These are phyloP conservation scores for Ceratobasidium sp. DNA, from an alignment of 1,284 basidiomycete species.

Conservation along the genomic window DNA sequence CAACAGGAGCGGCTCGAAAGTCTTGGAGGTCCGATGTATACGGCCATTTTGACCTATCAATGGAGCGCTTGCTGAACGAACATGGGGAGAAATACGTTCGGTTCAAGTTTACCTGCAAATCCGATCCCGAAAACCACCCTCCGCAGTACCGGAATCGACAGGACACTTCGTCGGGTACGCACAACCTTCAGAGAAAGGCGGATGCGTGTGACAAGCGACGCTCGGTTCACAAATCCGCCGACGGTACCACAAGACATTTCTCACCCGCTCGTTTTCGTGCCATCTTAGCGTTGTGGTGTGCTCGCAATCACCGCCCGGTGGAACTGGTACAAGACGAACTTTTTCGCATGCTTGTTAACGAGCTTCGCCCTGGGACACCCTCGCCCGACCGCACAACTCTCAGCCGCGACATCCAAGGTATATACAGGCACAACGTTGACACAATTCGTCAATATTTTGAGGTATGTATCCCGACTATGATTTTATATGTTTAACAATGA, in stretches of 20 bases:
- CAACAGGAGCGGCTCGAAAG: not conserved
- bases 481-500: not conserved
- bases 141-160: constrained; percentile 8
- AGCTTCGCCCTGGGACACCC: not conserved
- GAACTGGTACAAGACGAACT: constrained; percentile 16
- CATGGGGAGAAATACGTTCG: constrained; percentile 1
- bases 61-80: not conserved
- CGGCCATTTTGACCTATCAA: constrained; percentile 3
- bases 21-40: constrained; percentile 4
- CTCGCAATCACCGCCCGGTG: constrained; percentile 13
- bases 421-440: not conserved
- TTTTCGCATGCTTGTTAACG: not conserved
- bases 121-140: constrained; percentile 7
- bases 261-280: constrained; percentile 3
- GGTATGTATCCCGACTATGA: constrained; percentile 1
- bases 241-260: not conserved
- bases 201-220: not conserved
- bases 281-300: constrained; percentile 2
- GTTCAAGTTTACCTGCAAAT: constrained; percentile 20
- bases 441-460: not conserved
- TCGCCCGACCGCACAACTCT: constrained; percentile 2
- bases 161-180: not conserved
- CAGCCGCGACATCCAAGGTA: constrained; percentile 1
- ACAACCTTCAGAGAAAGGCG: not conserved
- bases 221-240: not conserved